Evolutionary conservation across 805 yeast species (phyloP).

Genomic region (Kodamaea hsintzibuensis): DNA sequence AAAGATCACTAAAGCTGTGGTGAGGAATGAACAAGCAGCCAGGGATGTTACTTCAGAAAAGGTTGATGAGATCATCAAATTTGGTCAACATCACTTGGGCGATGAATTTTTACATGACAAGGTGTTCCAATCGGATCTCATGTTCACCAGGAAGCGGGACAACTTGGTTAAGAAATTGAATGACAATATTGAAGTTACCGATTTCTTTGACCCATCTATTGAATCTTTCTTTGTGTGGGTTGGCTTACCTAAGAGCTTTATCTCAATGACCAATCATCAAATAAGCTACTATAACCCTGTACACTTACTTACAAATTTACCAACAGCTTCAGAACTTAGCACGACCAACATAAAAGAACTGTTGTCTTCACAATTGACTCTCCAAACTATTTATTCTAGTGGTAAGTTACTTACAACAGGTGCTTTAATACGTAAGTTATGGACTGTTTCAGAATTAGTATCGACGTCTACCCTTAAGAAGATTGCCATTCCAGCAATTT

Average conservation of each 20-base stretch:
- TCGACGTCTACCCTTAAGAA: slow-evolving; percentile 43
- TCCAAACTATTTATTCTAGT: slow-evolving; percentile 42
- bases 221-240: slow-evolving; percentile 55
- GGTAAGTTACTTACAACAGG: slow-evolving; percentile 43
- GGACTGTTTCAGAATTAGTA: slow-evolving; percentile 33
- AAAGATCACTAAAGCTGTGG: slow-evolving; percentile 64
- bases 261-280: slow-evolving; percentile 27
- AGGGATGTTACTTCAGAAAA: slow-evolving; percentile 56
- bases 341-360: slow-evolving; percentile 28
- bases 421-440: slow-evolving; percentile 40
- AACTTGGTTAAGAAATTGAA: slow-evolving; percentile 56
- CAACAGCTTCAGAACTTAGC: slow-evolving; percentile 8
- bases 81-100: slow-evolving; percentile 69
- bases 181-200: slow-evolving; percentile 62
- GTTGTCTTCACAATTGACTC: slow-evolving; percentile 39
- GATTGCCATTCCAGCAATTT: slow-evolving; percentile 53
- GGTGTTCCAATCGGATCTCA: slow-evolving; percentile 66
- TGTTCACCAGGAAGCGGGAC: slow-evolving; percentile 81
- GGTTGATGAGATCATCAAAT: slow-evolving; percentile 59
- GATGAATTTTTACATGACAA: slow-evolving; percentile 59
- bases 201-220: slow-evolving; percentile 76
- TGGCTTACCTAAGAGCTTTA: slow-evolving; percentile 36
- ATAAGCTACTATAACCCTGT: slow-evolving; percentile 36
- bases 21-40: slow-evolving; percentile 67
- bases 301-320: slow-evolving; percentile 26